phyloP scores from a whole-genome alignment of 345 rosid species.

The Aquilaria malaccensis region DNA sequence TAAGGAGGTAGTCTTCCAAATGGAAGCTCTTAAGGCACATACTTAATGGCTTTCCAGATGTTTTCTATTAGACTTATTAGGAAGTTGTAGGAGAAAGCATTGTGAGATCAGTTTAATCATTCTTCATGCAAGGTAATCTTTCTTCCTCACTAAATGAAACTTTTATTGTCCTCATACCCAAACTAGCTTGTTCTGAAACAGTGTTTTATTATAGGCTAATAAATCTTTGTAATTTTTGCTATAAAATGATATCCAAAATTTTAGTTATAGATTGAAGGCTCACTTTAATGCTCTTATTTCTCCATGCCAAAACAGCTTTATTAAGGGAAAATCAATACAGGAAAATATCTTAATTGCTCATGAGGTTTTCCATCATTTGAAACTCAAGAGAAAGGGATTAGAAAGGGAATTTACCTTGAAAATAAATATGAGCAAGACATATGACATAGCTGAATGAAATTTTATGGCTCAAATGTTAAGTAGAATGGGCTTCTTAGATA shows the following conservation, averaged over 20 bases:
- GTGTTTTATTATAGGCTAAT: neutral
- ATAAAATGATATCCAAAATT: neutral
- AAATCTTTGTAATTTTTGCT: neutral
- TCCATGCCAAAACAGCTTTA: neutral
- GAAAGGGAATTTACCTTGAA: neutral
- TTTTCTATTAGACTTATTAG: neutral
- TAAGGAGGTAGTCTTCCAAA: neutral
- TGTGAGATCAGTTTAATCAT: neutral
- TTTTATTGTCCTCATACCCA: neutral
- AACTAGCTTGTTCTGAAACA: neutral
- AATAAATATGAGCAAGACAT: neutral
- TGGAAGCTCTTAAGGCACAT: neutral
- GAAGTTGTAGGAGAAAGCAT: neutral
- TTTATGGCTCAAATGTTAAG: too few relatives aligned
- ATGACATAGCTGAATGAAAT: too few relatives aligned
- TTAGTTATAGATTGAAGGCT: neutral
- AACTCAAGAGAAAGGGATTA: neutral
- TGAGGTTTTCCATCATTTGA: neutral
- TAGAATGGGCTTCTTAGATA: too few relatives aligned
- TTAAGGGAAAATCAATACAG: neutral
- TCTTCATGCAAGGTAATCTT: neutral
- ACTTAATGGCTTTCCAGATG: neutral
- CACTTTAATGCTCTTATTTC: neutral
- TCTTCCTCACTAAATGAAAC: neutral
- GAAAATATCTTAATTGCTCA: constrained; percentile 1